Percentiles rank a stretch among this genome's conserved stretches.
Evolutionary conservation across 495 filamentous ascomycete genomes (phyloP).

Genomic region (Xylaria palmicola): DNA sequence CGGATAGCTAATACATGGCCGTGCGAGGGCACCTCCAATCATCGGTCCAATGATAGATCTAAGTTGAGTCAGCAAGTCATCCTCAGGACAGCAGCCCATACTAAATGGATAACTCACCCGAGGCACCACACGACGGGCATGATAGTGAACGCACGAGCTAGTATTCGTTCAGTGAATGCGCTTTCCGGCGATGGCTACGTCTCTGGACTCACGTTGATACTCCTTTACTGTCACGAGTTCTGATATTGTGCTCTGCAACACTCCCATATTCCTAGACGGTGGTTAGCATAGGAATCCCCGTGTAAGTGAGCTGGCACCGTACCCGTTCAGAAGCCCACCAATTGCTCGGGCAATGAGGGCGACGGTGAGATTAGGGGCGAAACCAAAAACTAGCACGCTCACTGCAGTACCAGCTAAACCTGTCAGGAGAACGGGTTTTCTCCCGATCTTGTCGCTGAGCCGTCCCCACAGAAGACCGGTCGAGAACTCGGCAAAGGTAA

Average conservation of each 20-base stretch:
- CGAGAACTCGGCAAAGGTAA: conserved; percentile 92
- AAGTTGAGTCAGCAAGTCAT: conserved; percentile 17
- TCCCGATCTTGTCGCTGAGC: conserved; percentile 86
- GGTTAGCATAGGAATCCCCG: conserved; percentile 11
- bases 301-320: conserved; percentile 28
- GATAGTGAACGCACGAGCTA: conserved; percentile 87
- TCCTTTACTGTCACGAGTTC: conserved; percentile 89
- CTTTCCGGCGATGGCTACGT: neutral
- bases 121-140: conserved; percentile 99
- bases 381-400: conserved; percentile 93
- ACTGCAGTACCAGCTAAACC: conserved; percentile 86
- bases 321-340: conserved; percentile 91
- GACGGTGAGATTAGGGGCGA: conserved; percentile 77
- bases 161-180: conserved; percentile 23
- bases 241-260: conserved; percentile 90
- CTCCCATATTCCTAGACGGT: conserved; percentile 72
- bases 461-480: conserved; percentile 89
- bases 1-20: conserved; percentile 83
- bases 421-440: conserved; percentile 88
- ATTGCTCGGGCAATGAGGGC: conserved; percentile 86
- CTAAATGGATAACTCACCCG: conserved; percentile 53
- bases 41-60: conserved; percentile 80
- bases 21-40: conserved; percentile 85
- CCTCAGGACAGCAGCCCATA: neutral
- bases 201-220: conserved; percentile 69